Evolutionary conservation across 208 protist genomes (phyloP).

Genomic region (Crithidia sp.): DNA sequence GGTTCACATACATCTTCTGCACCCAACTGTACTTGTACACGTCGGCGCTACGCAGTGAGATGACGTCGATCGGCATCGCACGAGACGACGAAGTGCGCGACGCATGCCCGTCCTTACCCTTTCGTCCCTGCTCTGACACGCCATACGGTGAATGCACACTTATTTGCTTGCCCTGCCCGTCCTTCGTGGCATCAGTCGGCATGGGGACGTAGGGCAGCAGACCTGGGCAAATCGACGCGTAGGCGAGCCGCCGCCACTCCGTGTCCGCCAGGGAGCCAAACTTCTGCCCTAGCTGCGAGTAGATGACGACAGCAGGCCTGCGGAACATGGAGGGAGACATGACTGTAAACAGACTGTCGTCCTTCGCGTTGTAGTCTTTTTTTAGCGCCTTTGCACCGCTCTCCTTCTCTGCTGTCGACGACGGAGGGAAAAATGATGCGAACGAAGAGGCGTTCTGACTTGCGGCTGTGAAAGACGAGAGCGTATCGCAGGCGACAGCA

Average conservation of each 20-base stretch:
- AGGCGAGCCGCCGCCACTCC: constrained; percentile 78
- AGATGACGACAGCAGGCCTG: constrained; percentile 82
- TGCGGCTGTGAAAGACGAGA: constrained; percentile 21
- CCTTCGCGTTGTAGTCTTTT: constrained; percentile 43
- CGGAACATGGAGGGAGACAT: constrained; percentile 62
- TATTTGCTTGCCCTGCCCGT: not conserved
- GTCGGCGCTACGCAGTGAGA: constrained; percentile 83
- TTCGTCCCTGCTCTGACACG: not conserved
- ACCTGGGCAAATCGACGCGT: constrained; percentile 66
- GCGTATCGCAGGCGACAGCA: not conserved
- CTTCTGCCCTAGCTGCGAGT: constrained; percentile 84
- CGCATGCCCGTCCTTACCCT: constrained; percentile 8
- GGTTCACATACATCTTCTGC: constrained; percentile 72
- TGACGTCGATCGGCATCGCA: constrained; percentile 74
- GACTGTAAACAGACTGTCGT: constrained; percentile 54
- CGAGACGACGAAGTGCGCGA: constrained; percentile 2
- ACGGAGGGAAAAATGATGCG: constrained; percentile 23
- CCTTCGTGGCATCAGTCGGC: constrained; percentile 11
- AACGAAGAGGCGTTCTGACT: constrained; percentile 36
- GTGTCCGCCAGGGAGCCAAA: constrained; percentile 73
- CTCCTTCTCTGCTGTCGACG: not conserved
- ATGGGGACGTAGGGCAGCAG: constrained; percentile 52
- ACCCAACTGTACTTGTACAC: constrained; percentile 86
- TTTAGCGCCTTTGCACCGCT: not conserved
- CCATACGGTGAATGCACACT: constrained; percentile 7